Evolutionary conservation across 805 yeast genomes (phyloP).

Genomic region (Barnettozyma sp.): DNA sequence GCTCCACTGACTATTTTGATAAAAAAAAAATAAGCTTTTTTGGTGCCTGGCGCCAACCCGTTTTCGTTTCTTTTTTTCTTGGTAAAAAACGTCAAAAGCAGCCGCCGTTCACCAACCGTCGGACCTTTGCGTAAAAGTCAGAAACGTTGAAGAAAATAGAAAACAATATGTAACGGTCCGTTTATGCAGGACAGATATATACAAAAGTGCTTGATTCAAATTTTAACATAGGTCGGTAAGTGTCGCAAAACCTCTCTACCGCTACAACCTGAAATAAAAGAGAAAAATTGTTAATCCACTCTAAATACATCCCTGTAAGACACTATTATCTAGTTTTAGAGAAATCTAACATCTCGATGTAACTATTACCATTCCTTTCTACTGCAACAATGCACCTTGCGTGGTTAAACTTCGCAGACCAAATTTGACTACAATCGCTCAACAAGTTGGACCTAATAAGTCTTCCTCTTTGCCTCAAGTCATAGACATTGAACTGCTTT

Average conservation of each 20-base stretch:
- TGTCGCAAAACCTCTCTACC: no score
- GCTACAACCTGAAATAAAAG: no score
- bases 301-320: no score
- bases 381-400: constrained; percentile 88
- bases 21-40: constrained; percentile 3
- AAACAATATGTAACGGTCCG: not conserved
- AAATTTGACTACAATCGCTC: constrained; percentile 75
- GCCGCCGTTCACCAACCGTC: no score
- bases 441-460: constrained; percentile 65
- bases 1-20: constrained; percentile 8
- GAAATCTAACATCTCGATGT: constrained; percentile 80
- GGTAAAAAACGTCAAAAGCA: no score
- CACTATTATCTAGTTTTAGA: constrained; percentile 31
- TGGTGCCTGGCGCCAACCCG: no score
- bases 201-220: not conserved
- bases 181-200: not conserved
- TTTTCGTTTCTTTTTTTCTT: no score
- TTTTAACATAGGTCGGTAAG: no score
- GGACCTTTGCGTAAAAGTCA: no score
- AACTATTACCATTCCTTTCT: constrained; percentile 63
- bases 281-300: no score
- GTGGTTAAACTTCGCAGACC: constrained; percentile 90
- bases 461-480: constrained; percentile 61
- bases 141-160: not conserved
- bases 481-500: constrained; percentile 82